phyloP scores from a whole-genome alignment of 2,329 filamentous ascomycete genomes.

The Xylaria sp. region DNA sequence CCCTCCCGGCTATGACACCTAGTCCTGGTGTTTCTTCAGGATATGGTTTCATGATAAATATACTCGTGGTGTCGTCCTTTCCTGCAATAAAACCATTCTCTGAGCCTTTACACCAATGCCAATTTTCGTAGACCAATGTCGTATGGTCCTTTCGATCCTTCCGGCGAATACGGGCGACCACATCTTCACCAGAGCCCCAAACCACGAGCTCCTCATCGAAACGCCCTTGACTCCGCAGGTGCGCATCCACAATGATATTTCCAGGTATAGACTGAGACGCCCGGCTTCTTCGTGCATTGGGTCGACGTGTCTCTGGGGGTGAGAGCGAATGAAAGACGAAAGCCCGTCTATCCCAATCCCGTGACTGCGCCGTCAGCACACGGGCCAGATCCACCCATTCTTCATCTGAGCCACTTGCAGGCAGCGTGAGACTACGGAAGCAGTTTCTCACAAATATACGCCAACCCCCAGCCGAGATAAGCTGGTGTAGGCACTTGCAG shows the following conservation, averaged over 20 bases:
- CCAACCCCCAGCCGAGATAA: constrained; percentile 61
- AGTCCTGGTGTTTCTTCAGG: constrained; percentile 34
- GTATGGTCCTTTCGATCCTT: constrained; percentile 45
- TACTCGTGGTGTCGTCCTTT: constrained; percentile 61
- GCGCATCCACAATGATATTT: constrained; percentile 62
- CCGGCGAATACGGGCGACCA: constrained; percentile 57
- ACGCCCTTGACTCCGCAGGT: constrained; percentile 51
- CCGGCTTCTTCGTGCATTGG: constrained; percentile 13
- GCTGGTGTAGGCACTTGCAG: constrained; percentile 54
- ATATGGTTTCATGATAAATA: constrained; percentile 57
- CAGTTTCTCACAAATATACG: constrained; percentile 59
- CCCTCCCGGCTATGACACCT: constrained; percentile 60
- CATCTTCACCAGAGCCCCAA: constrained; percentile 64
- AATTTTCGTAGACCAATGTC: constrained; percentile 43
- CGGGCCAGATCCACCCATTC: constrained; percentile 53
- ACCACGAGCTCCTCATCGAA: constrained; percentile 58
- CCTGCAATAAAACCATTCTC: constrained; percentile 56
- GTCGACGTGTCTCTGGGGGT: constrained; percentile 32
- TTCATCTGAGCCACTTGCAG: constrained; percentile 42
- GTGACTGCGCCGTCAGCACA: constrained; percentile 61
- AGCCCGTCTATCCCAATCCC: constrained; percentile 64
- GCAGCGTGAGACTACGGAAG: constrained; percentile 57
- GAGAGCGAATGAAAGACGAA: constrained; percentile 54
- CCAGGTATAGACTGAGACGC: constrained; percentile 54
- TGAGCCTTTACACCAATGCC: constrained; percentile 55